Evolutionary conservation across 257 asterid genomes (phyloP), one percentile per base, ranked within the genome.

Genomic region (Lycium barbarum): DNA sequence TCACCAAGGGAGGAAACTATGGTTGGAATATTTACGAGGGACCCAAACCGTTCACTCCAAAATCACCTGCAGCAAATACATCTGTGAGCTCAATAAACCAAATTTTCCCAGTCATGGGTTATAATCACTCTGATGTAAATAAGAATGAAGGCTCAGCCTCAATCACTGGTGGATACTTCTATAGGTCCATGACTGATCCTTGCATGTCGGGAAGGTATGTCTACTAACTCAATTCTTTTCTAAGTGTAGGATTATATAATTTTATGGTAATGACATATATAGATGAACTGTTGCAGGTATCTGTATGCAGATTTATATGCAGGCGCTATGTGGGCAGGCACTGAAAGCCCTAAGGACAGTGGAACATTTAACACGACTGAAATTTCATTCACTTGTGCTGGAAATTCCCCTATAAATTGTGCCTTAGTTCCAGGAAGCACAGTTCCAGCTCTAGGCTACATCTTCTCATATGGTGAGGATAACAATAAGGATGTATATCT

Each of bases 21-120:
- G 99, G 99, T 33, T 96, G 99, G 99, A 93, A 89, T 55, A 79
- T 72, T 15, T 95, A 90, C 0, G 98, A 96, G 84, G 99, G 99
- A 33, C 86, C 86, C 72, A 71, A 67, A 33, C 63, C 9, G 15
- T 90, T 55, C 82, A 79, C 70, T 12, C 82, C 89, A 65, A 70
- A 67, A 7, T 49, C 94, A 2, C 84, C 91, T 0, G 89, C 91
- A 35, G 92, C 90, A 80, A 93, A 92, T 73, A 82, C 93, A 65
- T 93, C 99, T 8, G 79, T 33, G 5, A 83, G 47, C 22, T 83
- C 94, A 8, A 84, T 79, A 67, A 91, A 84, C 35, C 89, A 89
- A 7, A 92, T 93, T 67, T 92, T 90, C 88, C 99, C 99, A 15
- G 94, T 96, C 17, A 91, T 96, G 98, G 97, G 97, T 82, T 95